phyloP scores from a whole-genome alignment of 495 filamentous ascomycete genomes.

The Penicillium desertorum region DNA sequence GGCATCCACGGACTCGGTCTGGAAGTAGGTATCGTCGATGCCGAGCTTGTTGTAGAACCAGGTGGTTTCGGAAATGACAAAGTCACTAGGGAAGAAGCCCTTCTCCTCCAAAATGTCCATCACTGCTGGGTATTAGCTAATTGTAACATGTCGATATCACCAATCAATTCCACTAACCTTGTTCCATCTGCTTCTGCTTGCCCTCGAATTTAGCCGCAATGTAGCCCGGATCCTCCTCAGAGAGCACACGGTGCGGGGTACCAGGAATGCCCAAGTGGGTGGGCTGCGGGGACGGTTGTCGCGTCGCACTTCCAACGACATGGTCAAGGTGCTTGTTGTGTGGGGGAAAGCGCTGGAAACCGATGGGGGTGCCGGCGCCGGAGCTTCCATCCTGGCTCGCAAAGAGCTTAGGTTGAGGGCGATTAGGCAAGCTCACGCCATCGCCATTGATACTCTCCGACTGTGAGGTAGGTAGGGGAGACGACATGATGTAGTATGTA shows the following conservation, averaged over 20 bases:
- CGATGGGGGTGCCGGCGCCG: conserved; percentile 47
- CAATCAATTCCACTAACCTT: conserved; percentile 54
- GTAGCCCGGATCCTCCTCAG: conserved; percentile 91
- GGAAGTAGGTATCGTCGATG: conserved; percentile 99
- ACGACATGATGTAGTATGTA: conserved; percentile 34
- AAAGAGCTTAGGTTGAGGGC: conserved; percentile 39
- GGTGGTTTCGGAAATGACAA: conserved; percentile 78
- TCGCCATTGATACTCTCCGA: conserved; percentile 38
- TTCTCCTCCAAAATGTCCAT: conserved; percentile 74
- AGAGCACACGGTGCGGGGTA: conserved; percentile 63
- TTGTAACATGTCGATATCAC: neutral
- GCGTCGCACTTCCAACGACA: conserved; percentile 55
- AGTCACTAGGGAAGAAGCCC: conserved; percentile 80
- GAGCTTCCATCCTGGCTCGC: conserved; percentile 40
- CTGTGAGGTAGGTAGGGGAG: conserved; percentile 35
- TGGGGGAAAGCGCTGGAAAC: conserved; percentile 45
- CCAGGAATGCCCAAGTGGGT: conserved; percentile 81
- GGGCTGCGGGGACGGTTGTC: conserved; percentile 84
- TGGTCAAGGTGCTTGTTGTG: conserved; percentile 66
- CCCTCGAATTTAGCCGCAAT: conserved; percentile 93
- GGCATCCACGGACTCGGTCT: conserved; percentile 81
- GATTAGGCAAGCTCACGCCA: conserved; percentile 33
- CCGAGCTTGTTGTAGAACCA: conserved; percentile 99
- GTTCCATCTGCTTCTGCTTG: conserved; percentile 89
- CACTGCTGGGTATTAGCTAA: conserved; percentile 42